Evolutionary conservation across 1,284 basidiomycete genomes (phyloP), one percentile per base, ranked within the genome.

Genomic region (Takashimella tepidaria): DNA sequence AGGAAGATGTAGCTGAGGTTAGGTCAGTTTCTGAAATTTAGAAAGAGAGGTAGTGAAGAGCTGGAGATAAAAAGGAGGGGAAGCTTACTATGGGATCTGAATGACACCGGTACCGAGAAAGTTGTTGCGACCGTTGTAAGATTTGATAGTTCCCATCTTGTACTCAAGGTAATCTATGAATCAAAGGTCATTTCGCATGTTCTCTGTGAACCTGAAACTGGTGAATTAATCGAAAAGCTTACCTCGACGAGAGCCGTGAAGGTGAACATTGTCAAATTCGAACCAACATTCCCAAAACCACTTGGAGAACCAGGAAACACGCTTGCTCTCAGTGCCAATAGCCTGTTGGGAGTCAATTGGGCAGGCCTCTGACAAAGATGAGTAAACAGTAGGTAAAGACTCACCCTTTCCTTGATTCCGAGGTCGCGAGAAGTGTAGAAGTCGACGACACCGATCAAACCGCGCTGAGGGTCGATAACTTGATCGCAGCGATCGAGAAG

Each of bases 261-360:
- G 68, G 55, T 84, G 79, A 51, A 88, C 84, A 68, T 88, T 85
- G 70, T 90, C 88, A 52, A 88, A 81, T 59, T 86, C 84, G 70
- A 89, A 89, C 87, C 84, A 86, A 46, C 84, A 84, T 61, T 85
- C 83, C 86, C 86, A 90, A 77, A 90, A 90, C 84, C 85, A 85
- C 11, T 87, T 81, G 41, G 82, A 81, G 53, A 87, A 75, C 85
- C 85, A 88, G 6, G 82, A 82, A 52, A 85, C 85, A 57, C 86
- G 82, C 51, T 86, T 84, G 61, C 81, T 82, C 8, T 79, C 79
- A 1, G 85, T 86, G 2, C 86, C 87, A 47, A 88, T 86, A 0
- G 86, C 83, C 68, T 76, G 60, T 6, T n/a, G 27, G 6, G 31
- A 11, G 21, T 47, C 10, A 54, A n/a, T n/a, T n/a, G n/a, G n/a